Evolutionary conservation across 495 filamentous ascomycete species (phyloP), one percentile per base, ranked within the genome.

Genomic region (Aspergillus homomorphus): DNA sequence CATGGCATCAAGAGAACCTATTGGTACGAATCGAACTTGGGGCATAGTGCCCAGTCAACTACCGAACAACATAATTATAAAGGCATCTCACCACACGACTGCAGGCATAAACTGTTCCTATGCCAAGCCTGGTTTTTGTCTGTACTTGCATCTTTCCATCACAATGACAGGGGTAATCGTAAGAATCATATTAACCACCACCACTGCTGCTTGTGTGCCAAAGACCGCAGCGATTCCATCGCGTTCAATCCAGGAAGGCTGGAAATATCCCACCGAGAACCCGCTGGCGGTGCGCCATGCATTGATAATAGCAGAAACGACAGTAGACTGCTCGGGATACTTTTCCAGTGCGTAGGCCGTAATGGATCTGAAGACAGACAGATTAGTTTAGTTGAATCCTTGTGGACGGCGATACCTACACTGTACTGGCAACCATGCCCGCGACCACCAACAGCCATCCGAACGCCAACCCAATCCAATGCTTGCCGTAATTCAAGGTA

Each of bases 221-320:
- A 80, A 80, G 0, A 78, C 70, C 1, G 77, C 63, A 0, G 72
- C 77, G 1, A 72, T 44, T 3, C 77, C 77, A 56, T 73, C 73
- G 1, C 57, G 60, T 12, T 54, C 56, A 18, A 77, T 76, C 78
- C 78, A 81, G 1, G 66, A 54, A 16, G 71, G 61, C 61, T 80
- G 75, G 67, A 80, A 79, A 51, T 81, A 80, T 15, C 68, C 72
- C 18, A 81, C 74, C 0, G 68, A 67, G 48, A 81, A 81, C 2
- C 78, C 78, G 53, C 75, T 73, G 22, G 70, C 69, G 9, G 74
- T 78, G 9, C 77, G 72, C 72, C 73, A 77, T 55, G 72, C 69
- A 42, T 76, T 78, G 26, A 80, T 59, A 41, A 77, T 80, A 9
- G 73, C 70, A 1, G 69, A 72, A 15, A 73, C 76, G 8, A 73